Conservation (phyloP, 805 yeast genomes). For the Wickerhamiella siamensis region DNA sequence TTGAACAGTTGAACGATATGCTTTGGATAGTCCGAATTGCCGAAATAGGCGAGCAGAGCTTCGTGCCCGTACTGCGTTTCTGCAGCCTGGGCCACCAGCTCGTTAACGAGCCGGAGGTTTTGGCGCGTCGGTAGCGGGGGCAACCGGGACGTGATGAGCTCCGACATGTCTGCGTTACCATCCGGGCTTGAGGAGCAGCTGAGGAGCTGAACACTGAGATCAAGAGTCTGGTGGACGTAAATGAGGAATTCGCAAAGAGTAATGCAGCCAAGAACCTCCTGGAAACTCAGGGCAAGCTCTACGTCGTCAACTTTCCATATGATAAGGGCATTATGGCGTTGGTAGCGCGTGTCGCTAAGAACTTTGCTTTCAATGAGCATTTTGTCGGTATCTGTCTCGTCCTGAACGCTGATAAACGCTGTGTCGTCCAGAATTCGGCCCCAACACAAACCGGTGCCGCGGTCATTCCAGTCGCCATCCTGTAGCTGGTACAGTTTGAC, state of each 20-base stretch:
- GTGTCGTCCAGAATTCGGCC: conserved; percentile 37
- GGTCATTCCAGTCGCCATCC: conserved; percentile 77
- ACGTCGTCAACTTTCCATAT: conserved; percentile 64
- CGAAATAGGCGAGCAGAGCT: conserved; percentile 41
- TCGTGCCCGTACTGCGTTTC: conserved; percentile 50
- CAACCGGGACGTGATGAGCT: conserved; percentile 56
- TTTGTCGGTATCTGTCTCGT: conserved; percentile 48
- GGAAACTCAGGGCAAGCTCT: conserved; percentile 82
- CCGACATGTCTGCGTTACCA: conserved; percentile 43
- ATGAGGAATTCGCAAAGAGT: conserved; percentile 68
- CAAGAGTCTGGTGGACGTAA: conserved; percentile 55
- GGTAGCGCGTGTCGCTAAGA: conserved; percentile 70
- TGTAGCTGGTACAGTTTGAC: conserved; percentile 82
- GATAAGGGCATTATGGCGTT: conserved; percentile 82
- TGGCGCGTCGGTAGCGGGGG: conserved; percentile 45
- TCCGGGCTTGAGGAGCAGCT: neutral
- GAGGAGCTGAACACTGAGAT: conserved; percentile 37
- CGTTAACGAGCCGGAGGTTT: conserved; percentile 40
- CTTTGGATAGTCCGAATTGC: conserved; percentile 37
- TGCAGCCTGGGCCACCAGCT: conserved; percentile 43
- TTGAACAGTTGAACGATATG: conserved; percentile 38
- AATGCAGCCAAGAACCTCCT: conserved; percentile 81
- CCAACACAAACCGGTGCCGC: conserved; percentile 81
- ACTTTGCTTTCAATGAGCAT: conserved; percentile 49
- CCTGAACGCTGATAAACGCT: conserved; percentile 53